Evolutionary conservation across 2,329 filamentous ascomycete species (phyloP), one percentile per base, ranked within the genome.

Genomic region (Dryadomyces sulphureus): DNA sequence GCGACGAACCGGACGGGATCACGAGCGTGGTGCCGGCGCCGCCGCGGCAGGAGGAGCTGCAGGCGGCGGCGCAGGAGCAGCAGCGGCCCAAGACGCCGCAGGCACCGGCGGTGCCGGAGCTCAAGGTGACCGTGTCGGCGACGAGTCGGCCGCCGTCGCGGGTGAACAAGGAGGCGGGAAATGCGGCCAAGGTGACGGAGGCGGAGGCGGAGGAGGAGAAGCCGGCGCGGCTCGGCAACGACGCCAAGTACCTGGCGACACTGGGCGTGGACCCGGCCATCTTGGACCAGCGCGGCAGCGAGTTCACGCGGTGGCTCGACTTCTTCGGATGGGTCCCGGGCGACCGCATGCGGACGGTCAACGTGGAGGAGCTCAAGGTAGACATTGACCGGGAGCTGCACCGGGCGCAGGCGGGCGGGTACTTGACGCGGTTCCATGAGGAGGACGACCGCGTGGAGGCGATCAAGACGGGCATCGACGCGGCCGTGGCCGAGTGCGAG

Each of bases 401-500:
- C 52, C 84, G 87, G 54, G 84, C 90, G 2, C 90, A 95, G 64
- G 89, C 89, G 43, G 90, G 87, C 47, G 89, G 86, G 50, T 96
- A 90, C 89, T 70, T 96, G 41, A 81, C 83, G 43, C 81, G 90
- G 49, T 74, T 81, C 53, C 69, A 90, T 53, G 84, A 92, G 53
- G 88, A 94, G 56, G 90, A 96, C 59, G 88, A 92, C 50, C 78
- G 90, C 48, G 84, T 95, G 2, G 81, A 87, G 48, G 83, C 84
- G 22, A 86, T 98, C 54, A 88, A 90, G 55, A 76, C 69, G 48
- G 79, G 94, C 46, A 81, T 98, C 46, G 90, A 98, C 58, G 73
- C 81, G 52, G 84, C 88, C n/a, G 88, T 98, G 55, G 75, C 81
- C 19, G 92, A 98, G 64, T 96, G 92, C 57, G 93, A 98, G 55